Evolutionary conservation across 2,329 filamentous ascomycete species (phyloP), one percentile per base, ranked within the genome.

Genomic region (Sclerotinia nivalis): DNA sequence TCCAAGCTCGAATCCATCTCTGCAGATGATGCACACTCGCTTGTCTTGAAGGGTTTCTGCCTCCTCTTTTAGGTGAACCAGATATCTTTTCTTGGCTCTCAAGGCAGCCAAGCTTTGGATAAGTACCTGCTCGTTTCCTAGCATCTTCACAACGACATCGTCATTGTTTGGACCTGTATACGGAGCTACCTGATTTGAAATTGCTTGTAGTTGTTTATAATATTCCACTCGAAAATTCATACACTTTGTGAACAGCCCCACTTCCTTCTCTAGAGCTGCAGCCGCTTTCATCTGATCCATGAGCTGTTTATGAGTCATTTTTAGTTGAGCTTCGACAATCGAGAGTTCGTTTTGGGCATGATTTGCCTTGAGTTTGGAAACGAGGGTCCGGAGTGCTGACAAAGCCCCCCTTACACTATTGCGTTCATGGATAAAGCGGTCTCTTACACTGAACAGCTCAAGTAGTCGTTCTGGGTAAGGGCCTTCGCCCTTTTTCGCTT

Each of bases 221-320:
- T 93, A 98, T 70, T 96, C 93, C 0, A 97, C 81, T 20, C 96
- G 89, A 50, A 89, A 85, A 76, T 98, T 98, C 88, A 97, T 94
- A 0, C 91, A 88, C 22, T 85, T 84, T 40, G 88, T 90, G 78
- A 97, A 96, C 40, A 88, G 82, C 60, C 95, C 90, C 8, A 93
- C 82, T 78, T 97, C 94, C 71, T 87, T 87, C 71, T 92, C 89
- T 18, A 90, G 78, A 7, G 79, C 79, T 2, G 77, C 71, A 0
- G 78, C 76, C 0, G 80, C 82, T 75, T 88, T 89, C 47, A 74
- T 82, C 74, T 90, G 87, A 56, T 84, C 79, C 5, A 73, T 81
- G 54, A 86, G 80, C 60, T 85, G 80, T 64, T 81, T 82, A 66
- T 91, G 89, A 0, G 90, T 85, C 22, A 84, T 81, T 64, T 84